phyloP scores from a whole-genome alignment of 345 rosid genomes.

The Moringa oleifera region DNA sequence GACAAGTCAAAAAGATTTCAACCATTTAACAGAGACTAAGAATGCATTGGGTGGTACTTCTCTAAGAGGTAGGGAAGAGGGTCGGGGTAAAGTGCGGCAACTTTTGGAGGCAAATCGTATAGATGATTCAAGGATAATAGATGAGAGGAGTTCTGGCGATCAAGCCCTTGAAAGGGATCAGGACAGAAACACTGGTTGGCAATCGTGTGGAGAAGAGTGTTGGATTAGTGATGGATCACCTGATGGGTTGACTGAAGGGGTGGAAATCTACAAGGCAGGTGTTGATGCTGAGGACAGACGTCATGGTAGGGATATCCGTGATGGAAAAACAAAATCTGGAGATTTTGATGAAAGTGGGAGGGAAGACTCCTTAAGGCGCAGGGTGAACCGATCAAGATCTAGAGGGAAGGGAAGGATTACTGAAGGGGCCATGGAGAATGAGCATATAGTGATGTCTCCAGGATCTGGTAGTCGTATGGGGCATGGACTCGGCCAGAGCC shows the following conservation, averaged over 20 bases:
- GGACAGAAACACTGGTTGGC: constrained; percentile 31
- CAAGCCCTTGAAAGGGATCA: constrained; percentile 32
- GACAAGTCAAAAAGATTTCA: constrained; percentile 60
- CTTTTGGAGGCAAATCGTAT: constrained; percentile 47
- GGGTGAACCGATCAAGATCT: constrained; percentile 47
- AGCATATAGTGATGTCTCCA: constrained; percentile 55
- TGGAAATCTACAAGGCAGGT: constrained; percentile 29
- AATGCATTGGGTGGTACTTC: constrained; percentile 30
- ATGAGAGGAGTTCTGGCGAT: constrained; percentile 38
- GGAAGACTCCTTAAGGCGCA: constrained; percentile 73
- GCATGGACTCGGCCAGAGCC: constrained; percentile 32
- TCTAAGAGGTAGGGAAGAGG: constrained; percentile 72
- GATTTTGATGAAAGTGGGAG: constrained; percentile 64
- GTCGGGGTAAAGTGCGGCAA: constrained; percentile 62
- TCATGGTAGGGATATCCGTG: constrained; percentile 35
- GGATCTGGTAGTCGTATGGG: constrained; percentile 55
- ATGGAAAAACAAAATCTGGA: constrained; percentile 46
- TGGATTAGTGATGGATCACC: constrained; percentile 30
- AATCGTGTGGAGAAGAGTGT: constrained; percentile 25
- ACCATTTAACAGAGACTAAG: constrained; percentile 47
- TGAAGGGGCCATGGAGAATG: constrained; percentile 57
- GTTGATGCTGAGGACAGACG: constrained; percentile 49
- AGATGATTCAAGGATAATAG: constrained; percentile 31
- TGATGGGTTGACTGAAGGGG: constrained; percentile 39
- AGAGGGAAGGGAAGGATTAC: constrained; percentile 65